These are phyloP conservation scores for Acanthamoeba sp. DNA, from an alignment of 208 protist genomes.

Conservation along the genomic window DNA sequence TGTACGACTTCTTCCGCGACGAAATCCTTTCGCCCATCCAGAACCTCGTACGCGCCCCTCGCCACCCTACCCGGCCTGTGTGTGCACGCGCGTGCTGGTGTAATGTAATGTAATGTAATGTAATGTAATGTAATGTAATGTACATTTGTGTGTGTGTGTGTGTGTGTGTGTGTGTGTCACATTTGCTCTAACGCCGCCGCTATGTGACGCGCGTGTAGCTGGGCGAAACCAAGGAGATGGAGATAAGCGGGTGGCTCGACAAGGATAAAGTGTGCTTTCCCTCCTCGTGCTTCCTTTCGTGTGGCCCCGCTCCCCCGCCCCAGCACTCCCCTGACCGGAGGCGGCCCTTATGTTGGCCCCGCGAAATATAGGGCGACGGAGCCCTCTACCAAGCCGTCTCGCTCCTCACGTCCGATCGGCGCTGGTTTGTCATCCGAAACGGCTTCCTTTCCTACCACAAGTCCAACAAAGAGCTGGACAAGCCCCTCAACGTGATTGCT, in stretches of 20 bases:
- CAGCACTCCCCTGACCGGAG: no score
- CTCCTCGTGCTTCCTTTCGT: background rate
- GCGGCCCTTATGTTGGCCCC: no score
- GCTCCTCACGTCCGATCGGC: constrained; percentile 9
- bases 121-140: no score
- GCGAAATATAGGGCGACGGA: background rate
- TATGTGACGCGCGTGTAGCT: background rate
- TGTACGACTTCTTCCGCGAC: constrained; percentile 27
- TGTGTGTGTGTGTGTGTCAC: background rate
- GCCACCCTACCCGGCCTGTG: background rate
- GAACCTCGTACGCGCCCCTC: background rate
- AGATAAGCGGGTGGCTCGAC: constrained; percentile 17
- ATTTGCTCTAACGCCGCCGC: background rate
- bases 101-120: no score
- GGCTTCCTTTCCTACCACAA: background rate
- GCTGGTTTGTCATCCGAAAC: constrained; percentile 30
- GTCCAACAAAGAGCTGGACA: constrained; percentile 18
- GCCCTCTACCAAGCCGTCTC: constrained; percentile 11
- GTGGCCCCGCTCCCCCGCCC: no score
- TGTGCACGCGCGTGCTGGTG: no score
- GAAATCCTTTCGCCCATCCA: background rate
- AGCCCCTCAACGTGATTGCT: background rate
- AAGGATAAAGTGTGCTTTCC: background rate
- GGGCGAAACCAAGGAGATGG: background rate
- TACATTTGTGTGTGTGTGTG: no score